Base-by-base conservation (phyloP, 2,329 filamentous ascomycete genomes). In the Trichoderma afroharzianum region DNA sequence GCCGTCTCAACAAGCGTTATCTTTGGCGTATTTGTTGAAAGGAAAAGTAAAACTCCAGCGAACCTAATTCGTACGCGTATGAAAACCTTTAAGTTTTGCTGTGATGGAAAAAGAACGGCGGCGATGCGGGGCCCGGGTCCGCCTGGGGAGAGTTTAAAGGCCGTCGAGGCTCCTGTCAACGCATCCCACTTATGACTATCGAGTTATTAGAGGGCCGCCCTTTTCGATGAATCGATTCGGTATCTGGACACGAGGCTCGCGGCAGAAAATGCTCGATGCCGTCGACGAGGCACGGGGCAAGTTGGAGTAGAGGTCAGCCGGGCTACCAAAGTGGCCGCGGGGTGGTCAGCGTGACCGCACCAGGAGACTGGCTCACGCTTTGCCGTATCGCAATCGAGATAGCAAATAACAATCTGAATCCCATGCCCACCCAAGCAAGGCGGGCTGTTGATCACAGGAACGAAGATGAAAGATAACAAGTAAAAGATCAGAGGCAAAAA, bases 341-440 rank as follows among this genome's bases (percentile, higher is more conserved):
- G 70, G 72, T 71, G 71, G 71, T 72, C 71, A 72, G 71, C 71
- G 71, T 69, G 71, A 71, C 68, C 71, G 55, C 61, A 71, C 69
- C 63, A 62, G 66, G 53, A 63, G 67, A 58, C 58, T 55, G 59
- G 43, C 53, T 71, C 62, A 66, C 57, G 57, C 57, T 69, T 62
- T 30, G 55, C 53, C 30, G 47, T 30, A 62, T 64, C 43, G 58
- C 70, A 71, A 24, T 63, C 63, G 63, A 55, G 43, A 68, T 32
- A 57, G 43, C 70, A 58, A 28, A 33, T 33, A 43, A 64, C 63
- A 50, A 63, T 58, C 21, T 43, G n/a, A 47, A 58, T 63, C 57
- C 63, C 63, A 71, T 71, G 58, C 47, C 70, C 70, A 68, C 70
- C 57, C 63, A 68, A 63, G 47, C 43, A 68, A n/a, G 21, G 32